A percentile compares a stretch with the other conserved stretches of the same genome.
phyloP scores from a whole-genome alignment of 176 grass and related monocot genomes.

The Ensete ventricosum region DNA sequence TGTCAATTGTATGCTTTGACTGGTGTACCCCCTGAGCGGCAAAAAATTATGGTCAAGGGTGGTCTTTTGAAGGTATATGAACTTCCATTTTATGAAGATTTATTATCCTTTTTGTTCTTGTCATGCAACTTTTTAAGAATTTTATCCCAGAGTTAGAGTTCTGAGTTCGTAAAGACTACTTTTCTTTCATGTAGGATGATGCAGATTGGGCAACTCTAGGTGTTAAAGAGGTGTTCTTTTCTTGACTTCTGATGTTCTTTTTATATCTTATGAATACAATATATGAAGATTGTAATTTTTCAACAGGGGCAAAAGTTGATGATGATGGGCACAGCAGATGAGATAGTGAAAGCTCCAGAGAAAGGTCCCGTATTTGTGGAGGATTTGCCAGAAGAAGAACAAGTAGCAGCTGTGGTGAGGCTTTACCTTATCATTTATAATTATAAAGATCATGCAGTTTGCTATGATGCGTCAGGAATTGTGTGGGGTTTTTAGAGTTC shows the following conservation, averaged over 20 bases:
- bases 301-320: slow-evolving; percentile 97
- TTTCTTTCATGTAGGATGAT: slow-evolving; percentile 69
- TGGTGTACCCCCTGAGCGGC: slow-evolving; percentile 85
- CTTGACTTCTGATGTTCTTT: slow-evolving; percentile 23
- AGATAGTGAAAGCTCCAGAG: slow-evolving; percentile 97
- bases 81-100: background rate
- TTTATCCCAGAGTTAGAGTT: background rate
- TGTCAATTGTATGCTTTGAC: slow-evolving; percentile 84
- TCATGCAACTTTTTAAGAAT: background rate
- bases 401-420: slow-evolving; percentile 60
- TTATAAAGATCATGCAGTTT: background rate
- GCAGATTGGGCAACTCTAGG: slow-evolving; percentile 85
- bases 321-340: slow-evolving; percentile 99
- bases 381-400: slow-evolving; percentile 97
- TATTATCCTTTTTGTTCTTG: background rate
- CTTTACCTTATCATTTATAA: slow-evolving; percentile 7
- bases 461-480: background rate
- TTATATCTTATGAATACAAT: slow-evolving; percentile 16
- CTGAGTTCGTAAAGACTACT: slow-evolving; percentile 15
- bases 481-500: background rate
- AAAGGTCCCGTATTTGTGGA: slow-evolving; percentile 90
- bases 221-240: slow-evolving; percentile 71
- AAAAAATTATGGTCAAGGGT: slow-evolving; percentile 99
- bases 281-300: slow-evolving; percentile 22
- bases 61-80: slow-evolving; percentile 81